Conservation (phyloP, 768 basidiomycete genomes). For the Panaeolus papilionaceus region DNA sequence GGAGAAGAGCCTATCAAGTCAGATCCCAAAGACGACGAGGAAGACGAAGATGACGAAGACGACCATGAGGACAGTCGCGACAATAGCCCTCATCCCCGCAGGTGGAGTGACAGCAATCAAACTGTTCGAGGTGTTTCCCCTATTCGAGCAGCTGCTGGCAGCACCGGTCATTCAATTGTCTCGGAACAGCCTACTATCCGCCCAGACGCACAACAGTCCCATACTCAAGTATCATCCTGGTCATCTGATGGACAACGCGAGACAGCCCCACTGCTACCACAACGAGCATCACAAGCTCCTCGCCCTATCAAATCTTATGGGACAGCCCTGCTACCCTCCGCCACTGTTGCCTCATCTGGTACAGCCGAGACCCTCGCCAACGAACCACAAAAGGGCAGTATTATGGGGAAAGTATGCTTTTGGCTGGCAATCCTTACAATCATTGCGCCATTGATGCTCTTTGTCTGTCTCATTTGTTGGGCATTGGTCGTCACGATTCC, state of each 20-base stretch:
- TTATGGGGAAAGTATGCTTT: conserved; percentile 77
- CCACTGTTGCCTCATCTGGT: conserved; percentile 33
- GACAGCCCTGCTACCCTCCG: conserved; percentile 47
- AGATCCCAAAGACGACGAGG: conserved; percentile 44
- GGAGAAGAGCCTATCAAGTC: conserved; percentile 53
- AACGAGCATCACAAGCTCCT: conserved; percentile 38
- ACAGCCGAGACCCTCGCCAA: conserved; percentile 36
- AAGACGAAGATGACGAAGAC: conserved; percentile 40
- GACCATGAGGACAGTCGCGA: conserved; percentile 41
- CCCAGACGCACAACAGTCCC: conserved; percentile 41
- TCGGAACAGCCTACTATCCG: conserved; percentile 52
- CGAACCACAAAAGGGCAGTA: conserved; percentile 42
- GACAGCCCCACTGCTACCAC: conserved; percentile 50
- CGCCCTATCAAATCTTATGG: conserved; percentile 73
- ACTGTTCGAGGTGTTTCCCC: conserved; percentile 45
- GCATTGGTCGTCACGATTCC: conserved; percentile 94
- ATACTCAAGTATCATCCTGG: conserved; percentile 51
- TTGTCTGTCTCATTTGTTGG: conserved; percentile 93
- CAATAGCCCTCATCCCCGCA: conserved; percentile 35
- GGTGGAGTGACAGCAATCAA: conserved; percentile 41
- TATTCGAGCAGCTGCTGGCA: conserved; percentile 26
- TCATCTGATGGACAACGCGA: conserved; percentile 47
- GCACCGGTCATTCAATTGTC: conserved; percentile 39
- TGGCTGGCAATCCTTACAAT: conserved; percentile 79
- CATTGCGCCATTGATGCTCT: conserved; percentile 88